Percentiles rank a stretch among this genome's conserved stretches.
phyloP scores from a whole-genome alignment of 225 moss, liverwort and hornwort genomes.

The Sphagnum tenellum region DNA sequence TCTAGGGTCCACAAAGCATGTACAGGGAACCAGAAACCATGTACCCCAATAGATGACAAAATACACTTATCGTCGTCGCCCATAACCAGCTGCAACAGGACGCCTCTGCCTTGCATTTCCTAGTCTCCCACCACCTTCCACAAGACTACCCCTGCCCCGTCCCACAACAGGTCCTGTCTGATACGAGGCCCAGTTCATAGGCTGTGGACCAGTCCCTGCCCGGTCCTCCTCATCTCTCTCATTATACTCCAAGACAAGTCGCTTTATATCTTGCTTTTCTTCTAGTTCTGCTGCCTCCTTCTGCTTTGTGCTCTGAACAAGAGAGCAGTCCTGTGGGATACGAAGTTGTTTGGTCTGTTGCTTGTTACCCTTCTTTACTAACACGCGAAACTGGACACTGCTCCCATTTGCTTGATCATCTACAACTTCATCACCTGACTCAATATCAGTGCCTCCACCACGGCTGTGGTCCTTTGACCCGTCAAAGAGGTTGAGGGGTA shows the following conservation, averaged over 20 bases:
- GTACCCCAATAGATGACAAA: no score
- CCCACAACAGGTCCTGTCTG: slow-evolving; percentile 36
- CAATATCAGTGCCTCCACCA: slow-evolving; percentile 66
- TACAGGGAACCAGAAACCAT: no score
- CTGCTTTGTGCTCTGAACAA: slow-evolving; percentile 95
- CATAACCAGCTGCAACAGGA: slow-evolving; percentile 86
- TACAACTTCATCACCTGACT: slow-evolving; percentile 81
- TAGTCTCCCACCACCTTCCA: slow-evolving; percentile 64
- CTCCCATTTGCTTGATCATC: slow-evolving; percentile 71
- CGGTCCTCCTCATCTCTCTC: slow-evolving; percentile 99
- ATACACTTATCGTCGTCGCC: slow-evolving; percentile 47
- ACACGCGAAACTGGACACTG: slow-evolving; percentile 81
- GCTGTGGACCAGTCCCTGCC: slow-evolving; percentile 76
- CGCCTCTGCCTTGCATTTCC: slow-evolving; percentile 78
- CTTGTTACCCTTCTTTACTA: slow-evolving; percentile 94
- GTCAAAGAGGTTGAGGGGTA: slow-evolving; percentile 93
- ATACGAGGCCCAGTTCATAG: slow-evolving; percentile 70
- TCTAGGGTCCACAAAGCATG: no score
- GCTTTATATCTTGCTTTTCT: slow-evolving; percentile 97
- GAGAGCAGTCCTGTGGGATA: slow-evolving; percentile 90
- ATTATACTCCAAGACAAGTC: slow-evolving; percentile 90
- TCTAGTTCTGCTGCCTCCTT: slow-evolving; percentile 98
- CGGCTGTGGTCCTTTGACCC: slow-evolving; percentile 86
- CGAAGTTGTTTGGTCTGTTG: slow-evolving; percentile 96
- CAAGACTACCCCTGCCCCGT: slow-evolving; percentile 52